Evolutionary conservation across 2,329 filamentous ascomycete genomes (phyloP), one percentile per base, ranked within the genome.

Genomic region (Colletotrichum acutatum): DNA sequence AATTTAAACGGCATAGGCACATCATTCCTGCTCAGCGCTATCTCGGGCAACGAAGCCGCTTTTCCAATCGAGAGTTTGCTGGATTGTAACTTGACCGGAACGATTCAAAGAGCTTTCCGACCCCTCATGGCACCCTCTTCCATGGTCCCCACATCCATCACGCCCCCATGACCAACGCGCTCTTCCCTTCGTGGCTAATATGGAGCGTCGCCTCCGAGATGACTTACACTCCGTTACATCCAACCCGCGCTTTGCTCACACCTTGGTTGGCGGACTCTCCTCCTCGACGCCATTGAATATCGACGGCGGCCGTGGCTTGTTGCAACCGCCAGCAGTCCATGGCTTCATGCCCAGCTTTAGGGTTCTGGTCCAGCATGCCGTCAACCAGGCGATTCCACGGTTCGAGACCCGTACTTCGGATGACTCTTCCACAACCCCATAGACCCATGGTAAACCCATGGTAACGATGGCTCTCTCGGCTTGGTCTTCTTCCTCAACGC

Each of bases 121-220:
- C 67, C 56, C 70, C 64, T 71, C 72, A 68, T 73, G 57, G 62
- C 65, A 68, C 54, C 70, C 60, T 68, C 65, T 34, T 65, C 26
- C 12, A 24, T 57, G 24, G 49, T 67, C 64, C 68, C 60, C 61
- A 74, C 75, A 76, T 68, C 52, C 66, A 61, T 26, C 62, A 71
- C 64, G 64, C 73, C 74, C 73, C 62, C 67, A 62, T 69, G 63
- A 75, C 66, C 68, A 37, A 37, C 24, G n/a, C 53, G 42, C 63
- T 65, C 72, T 72, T 71, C 74, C 72, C 46, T 74, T 76, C 68
- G 61, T 26, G 75, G 68, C 59, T 65, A 70, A 60, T 37, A 75
- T 68, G 75, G 75, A 76, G 66, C 66, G 58, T 71, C 57, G 60
- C 73, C 66, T 76, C 75, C 75, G 74, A 76, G 49, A 70, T 72